Percentiles rank a stretch among this genome's conserved stretches.
phyloP scores from a whole-genome alignment of 164 flowering plant genomes.

The Dillenia suffruticosa region DNA sequence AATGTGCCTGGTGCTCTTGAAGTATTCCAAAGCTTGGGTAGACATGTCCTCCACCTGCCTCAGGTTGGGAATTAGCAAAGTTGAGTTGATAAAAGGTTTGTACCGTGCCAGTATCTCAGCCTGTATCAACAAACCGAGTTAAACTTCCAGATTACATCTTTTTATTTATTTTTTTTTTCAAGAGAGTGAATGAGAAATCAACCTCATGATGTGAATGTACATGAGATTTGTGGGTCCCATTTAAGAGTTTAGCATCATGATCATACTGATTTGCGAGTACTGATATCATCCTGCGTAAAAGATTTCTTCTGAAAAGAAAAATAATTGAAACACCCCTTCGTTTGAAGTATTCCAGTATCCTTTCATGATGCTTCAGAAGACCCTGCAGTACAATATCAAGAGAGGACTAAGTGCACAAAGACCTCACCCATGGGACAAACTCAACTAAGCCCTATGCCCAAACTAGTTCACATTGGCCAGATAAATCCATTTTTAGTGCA shows the following conservation, averaged over 20 bases:
- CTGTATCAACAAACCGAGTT: conserved; percentile 22
- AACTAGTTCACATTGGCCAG: too few species aligned
- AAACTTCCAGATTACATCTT: background rate
- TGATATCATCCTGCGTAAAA: conserved; percentile 52
- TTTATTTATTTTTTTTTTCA: too few species aligned
- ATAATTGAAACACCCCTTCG: conserved; percentile 42
- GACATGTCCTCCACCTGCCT: conserved; percentile 28
- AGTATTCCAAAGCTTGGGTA: conserved; percentile 41
- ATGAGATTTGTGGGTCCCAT: conserved; percentile 77
- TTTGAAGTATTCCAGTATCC: conserved; percentile 32
- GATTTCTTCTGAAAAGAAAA: conserved; percentile 58
- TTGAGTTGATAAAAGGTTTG: conserved; percentile 44
- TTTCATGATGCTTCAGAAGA: conserved; percentile 29
- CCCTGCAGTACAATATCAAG: conserved; percentile 23
- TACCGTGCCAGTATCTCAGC: conserved; percentile 57
- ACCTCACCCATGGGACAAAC: too few species aligned
- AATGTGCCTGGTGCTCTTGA: conserved; percentile 55
- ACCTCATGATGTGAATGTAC: conserved; percentile 59
- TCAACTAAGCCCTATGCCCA: too few species aligned
- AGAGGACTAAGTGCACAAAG: too few species aligned
- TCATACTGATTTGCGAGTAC: conserved; percentile 59
- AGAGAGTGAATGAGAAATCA: conserved; percentile 8
- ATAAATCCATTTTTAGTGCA: too few species aligned
- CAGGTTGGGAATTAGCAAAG: conserved; percentile 33
- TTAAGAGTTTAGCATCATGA: conserved; percentile 42